Evolutionary conservation across 768 basidiomycete genomes (phyloP).

Genomic region (Inosperma sp.): DNA sequence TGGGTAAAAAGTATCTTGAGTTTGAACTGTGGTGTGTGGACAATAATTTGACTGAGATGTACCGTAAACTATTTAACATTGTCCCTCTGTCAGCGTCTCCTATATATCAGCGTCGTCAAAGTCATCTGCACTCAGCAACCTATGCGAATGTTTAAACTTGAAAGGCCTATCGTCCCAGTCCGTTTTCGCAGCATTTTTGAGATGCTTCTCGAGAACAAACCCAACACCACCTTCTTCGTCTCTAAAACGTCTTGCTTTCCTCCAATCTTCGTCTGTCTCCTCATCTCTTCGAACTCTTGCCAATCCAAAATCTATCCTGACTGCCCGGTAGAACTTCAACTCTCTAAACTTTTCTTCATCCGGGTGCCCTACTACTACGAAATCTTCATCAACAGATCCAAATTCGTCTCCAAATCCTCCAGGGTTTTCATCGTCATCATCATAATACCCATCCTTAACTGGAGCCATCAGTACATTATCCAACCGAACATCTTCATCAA

Average conservation of each 20-base stretch:
- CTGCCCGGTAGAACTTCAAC: constrained; percentile 10
- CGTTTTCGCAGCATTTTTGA: not conserved
- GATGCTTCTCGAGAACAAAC: constrained; percentile 12
- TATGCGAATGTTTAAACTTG: constrained; percentile 11
- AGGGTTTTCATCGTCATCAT: not conserved
- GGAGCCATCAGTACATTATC: constrained; percentile 18
- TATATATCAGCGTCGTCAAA: constrained; percentile 13
- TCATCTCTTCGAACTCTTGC: constrained; percentile 13
- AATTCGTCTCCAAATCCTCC: not conserved
- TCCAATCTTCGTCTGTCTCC: constrained; percentile 15
- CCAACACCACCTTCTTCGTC: constrained; percentile 20
- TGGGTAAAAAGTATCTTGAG: no score
- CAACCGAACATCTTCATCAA: constrained; percentile 16
- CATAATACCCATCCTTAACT: constrained; percentile 3
- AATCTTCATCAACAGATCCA: not conserved
- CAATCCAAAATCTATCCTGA: constrained; percentile 18
- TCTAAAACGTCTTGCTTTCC: constrained; percentile 8
- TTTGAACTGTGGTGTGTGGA: no score
- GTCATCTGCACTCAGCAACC: constrained; percentile 10
- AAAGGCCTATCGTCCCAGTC: constrained; percentile 8
- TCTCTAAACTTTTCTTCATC: not conserved
- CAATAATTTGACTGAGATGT: no score
- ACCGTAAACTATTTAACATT: no score
- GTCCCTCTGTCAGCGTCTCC: no score
- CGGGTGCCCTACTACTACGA: no score